These are phyloP conservation scores for Cucumis sativus DNA, from an alignment of 306 rosid genomes.

Conservation along the genomic window DNA sequence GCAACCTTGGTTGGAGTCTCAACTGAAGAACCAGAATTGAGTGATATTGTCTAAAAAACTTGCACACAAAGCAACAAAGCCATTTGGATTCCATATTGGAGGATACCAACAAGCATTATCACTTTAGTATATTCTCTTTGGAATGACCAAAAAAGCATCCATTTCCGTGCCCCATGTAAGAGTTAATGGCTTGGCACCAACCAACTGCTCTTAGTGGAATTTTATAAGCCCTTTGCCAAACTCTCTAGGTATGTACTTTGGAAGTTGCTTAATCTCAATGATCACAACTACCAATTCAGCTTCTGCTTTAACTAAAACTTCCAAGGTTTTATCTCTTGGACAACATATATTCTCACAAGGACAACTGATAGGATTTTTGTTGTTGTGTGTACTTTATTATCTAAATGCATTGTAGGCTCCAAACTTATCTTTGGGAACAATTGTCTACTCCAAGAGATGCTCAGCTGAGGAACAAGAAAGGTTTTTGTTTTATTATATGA, in stretches of 20 bases:
- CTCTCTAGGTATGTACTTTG: background rate
- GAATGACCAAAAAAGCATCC: background rate
- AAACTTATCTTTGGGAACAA: constrained; percentile 3
- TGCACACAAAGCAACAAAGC: constrained; percentile 4
- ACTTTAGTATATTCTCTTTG: constrained; percentile 4
- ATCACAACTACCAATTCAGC: background rate
- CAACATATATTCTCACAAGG: background rate
- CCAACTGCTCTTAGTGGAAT: background rate
- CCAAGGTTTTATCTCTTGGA: background rate
- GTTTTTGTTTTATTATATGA: background rate
- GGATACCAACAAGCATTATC: background rate
- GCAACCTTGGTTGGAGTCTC: background rate
- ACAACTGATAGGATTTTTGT: background rate
- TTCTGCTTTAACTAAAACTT: background rate
- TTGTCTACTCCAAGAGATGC: constrained; percentile 10
- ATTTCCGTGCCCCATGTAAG: constrained; percentile 1
- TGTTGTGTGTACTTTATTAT: background rate
- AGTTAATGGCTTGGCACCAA: background rate
- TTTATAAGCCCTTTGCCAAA: background rate
- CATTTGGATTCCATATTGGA: background rate
- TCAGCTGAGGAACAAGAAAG: constrained; percentile 3
- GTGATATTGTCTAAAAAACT: background rate
- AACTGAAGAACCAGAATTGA: background rate
- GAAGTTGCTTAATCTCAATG: constrained; percentile 2
- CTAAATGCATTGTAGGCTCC: constrained; percentile 3